Evolutionary conservation across 225 moss, liverwort and hornwort genomes (phyloP).

Genomic region (Pseudoscleropodium purum): DNA sequence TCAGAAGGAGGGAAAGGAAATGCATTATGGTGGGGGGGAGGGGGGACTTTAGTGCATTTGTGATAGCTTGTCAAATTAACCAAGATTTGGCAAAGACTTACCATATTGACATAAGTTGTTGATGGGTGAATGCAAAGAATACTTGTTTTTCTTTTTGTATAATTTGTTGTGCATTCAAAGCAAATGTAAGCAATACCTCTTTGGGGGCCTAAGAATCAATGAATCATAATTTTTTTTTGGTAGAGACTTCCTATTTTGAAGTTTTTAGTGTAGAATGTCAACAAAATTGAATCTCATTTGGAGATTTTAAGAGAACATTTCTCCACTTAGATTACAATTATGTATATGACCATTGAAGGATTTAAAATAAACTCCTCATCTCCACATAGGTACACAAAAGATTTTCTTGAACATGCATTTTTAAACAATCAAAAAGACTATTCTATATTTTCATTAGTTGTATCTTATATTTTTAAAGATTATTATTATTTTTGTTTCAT

Average conservation of each 20-base stretch:
- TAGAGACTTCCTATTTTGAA: not conserved
- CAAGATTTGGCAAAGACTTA: not conserved
- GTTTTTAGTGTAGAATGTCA: not conserved
- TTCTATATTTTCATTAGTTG: not conserved
- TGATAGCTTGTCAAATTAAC: not conserved
- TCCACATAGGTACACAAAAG: not conserved
- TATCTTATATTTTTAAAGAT: not conserved
- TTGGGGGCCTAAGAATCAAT: too few species aligned
- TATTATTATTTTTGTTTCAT: not conserved
- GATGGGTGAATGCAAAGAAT: not conserved
- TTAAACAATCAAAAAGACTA: not conserved
- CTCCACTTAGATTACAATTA: not conserved
- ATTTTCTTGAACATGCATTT: not conserved
- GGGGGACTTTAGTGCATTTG: fast-evolving
- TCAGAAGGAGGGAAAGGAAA: not conserved
- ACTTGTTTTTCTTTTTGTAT: not conserved
- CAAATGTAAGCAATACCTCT: not conserved
- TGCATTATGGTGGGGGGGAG: not conserved
- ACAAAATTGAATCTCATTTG: not conserved
- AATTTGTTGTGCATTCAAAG: fast-evolving
- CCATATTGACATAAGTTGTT: not conserved
- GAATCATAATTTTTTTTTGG: not conserved
- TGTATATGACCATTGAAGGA: fast-evolving
- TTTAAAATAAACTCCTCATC: not conserved
- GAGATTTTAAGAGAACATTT: not conserved